Evolutionary conservation across 2,329 filamentous ascomycete species (phyloP), one percentile per base, ranked within the genome.

Genomic region (Botrytis elliptica): DNA sequence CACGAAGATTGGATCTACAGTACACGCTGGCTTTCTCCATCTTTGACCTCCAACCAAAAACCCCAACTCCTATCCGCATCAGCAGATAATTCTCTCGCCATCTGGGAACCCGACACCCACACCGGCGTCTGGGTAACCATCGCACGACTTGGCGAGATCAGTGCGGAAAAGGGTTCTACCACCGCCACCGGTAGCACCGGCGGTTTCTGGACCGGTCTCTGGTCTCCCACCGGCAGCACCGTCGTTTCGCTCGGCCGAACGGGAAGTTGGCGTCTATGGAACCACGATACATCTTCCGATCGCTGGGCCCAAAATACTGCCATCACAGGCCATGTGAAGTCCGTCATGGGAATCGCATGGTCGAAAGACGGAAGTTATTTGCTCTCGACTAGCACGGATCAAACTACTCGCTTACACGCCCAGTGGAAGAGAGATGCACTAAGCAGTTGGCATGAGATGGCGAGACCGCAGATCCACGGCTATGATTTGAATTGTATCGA

Each of bases 1-100:
- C 96, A 99, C 80, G 96, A 99, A 81, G 96, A 99, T 80, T 99
- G 96, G 96, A 95, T 99, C 73, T 98, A 97, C 83, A 97, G 93
- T 73, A 91, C 93, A 2, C 22, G 83, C 85, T 74, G 83, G 82
- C 67, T 83, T 81, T 55, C 72, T 14, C 63, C 73, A 7, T 75
- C 74, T 3, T 64, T 83, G 81, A 59, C 74, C 25, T 44, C 72
- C 8, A 76, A 75, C 6, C 74, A 76, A 29, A 89, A 86, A 74
- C 85, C 92, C 20, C 93, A 92, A 77, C 88, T 98, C 14, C 88
- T 99, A 5, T 95, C 95, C 2, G 91, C 95, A 0, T 98, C 96
- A 4, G 96, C 96, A 5, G 96, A 99, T 81, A 98, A 97, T 81
- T 98, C 96, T 0, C 85, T 99, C 16, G 91, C 94, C 0, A 92